Base-by-base conservation (phyloP, 345 rosid genomes). In the Garcia nutans region DNA sequence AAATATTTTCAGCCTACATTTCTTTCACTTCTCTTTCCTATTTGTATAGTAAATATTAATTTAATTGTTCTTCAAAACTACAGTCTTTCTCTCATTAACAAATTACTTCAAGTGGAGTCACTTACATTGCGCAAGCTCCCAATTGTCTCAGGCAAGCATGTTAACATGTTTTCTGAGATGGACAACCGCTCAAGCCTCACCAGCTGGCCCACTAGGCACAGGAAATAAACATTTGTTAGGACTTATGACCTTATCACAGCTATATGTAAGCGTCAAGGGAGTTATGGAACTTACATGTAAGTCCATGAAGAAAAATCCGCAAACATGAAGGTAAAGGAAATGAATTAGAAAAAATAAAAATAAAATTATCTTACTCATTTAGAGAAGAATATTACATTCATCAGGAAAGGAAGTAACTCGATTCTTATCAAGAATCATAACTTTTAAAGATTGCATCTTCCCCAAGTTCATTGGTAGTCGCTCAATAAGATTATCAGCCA, bases 41-140 rank as follows among this genome's bases (percentile, higher is more conserved):
- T 50, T 49, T 26, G 41, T 33, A 50, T 24, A 68, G 54, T n/a
- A 2, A 5, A 69, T 41, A 37, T 8, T 12, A 26, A 68, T 20
- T 44, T 20, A 10, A 19, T 49, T 68, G 57, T 69, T 24, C 15
- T 45, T 3, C 8, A 67, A 67, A 58, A 24, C 33, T 47, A 17
- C 8, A 69, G 23, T 3, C 52, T 24, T 70, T 20, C 62, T 37
- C 73, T 47, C 33, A 66, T 55, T 19, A 33, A 70, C 11, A 28
- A 54, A 54, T 50, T 23, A 6, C 9, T 50, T 50, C 2, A 70
- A 26, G 55, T 17, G 1, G 33, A 77, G 77, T 31, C 61, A 88
- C 99, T 86, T 85, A 93, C 97, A 86, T 89, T 91, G 77, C 94
- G 97, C 82, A 95, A 79, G 82, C 97, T 95, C 82, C 99, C 99